phyloP scores from a whole-genome alignment of 2,329 filamentous ascomycete genomes.

The Penicillium sp. region DNA sequence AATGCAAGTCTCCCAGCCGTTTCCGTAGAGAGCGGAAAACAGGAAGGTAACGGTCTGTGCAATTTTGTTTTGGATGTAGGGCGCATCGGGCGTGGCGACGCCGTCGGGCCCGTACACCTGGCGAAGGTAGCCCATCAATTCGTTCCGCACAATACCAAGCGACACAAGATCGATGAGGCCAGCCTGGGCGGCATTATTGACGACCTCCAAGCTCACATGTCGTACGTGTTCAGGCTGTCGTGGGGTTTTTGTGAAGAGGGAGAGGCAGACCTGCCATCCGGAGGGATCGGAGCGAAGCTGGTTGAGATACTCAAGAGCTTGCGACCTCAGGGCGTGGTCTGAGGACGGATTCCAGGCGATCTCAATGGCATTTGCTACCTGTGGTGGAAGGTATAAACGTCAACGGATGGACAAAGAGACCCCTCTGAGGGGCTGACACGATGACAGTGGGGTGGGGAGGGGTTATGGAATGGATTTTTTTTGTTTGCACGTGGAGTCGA shows the following conservation, averaged over 20 bases:
- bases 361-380: slow-evolving; percentile 93
- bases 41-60: slow-evolving; percentile 93
- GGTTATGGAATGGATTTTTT: slow-evolving; percentile 8
- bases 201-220: slow-evolving; percentile 81
- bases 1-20: slow-evolving; percentile 83
- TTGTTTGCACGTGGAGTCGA: not conserved
- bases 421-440: slow-evolving; percentile 14
- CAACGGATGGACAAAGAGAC: slow-evolving; percentile 9
- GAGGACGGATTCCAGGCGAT: slow-evolving; percentile 82
- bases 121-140: slow-evolving; percentile 73
- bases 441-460: slow-evolving; percentile 14
- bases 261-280: slow-evolving; percentile 84
- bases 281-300: slow-evolving; percentile 76
- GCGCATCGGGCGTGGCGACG: slow-evolving; percentile 59
- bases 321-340: slow-evolving; percentile 67
- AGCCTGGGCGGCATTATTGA: slow-evolving; percentile 84
- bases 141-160: slow-evolving; percentile 71
- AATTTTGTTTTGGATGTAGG: slow-evolving; percentile 88
- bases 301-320: slow-evolving; percentile 61
- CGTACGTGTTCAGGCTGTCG: slow-evolving; percentile 76
- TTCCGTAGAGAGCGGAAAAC: slow-evolving; percentile 79
- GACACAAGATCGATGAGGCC: slow-evolving; percentile 68
- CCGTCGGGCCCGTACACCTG: slow-evolving; percentile 62
- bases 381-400: slow-evolving; percentile 12
- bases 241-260: slow-evolving; percentile 75